These are phyloP conservation scores for Westerdykella aurantiaca DNA, from an alignment of 2,329 filamentous ascomycete species.

Conservation along the genomic window DNA sequence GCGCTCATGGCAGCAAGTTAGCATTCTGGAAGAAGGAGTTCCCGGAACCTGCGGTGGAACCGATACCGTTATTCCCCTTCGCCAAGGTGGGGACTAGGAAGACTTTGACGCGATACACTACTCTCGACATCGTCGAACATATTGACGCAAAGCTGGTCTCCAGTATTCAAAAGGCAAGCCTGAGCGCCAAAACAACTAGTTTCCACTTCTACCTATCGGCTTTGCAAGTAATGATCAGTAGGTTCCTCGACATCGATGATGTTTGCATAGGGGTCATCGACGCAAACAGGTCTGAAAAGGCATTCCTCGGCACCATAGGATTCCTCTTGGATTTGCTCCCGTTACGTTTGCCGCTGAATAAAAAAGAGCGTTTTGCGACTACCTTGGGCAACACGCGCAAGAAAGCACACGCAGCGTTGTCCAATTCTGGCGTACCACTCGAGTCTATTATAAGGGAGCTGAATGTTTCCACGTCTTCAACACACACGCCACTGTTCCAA, in stretches of 20 bases:
- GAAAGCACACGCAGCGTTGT: no score
- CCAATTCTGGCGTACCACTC: slow-evolving; percentile 35
- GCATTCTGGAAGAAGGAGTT: no score
- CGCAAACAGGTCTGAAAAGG: no score
- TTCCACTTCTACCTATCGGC: slow-evolving; percentile 37
- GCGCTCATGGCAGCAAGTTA: no score
- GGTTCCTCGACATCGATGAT: slow-evolving; percentile 32
- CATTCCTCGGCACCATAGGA: no score
- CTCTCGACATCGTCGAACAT: slow-evolving; percentile 6
- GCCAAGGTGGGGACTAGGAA: not conserved
- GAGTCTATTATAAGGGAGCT: slow-evolving; percentile 45
- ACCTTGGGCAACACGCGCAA: no score
- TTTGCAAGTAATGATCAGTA: slow-evolving; percentile 23
- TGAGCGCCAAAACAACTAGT: slow-evolving; percentile 16
- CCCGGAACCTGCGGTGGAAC: no score
- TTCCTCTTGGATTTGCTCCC: no score
- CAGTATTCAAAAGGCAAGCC: slow-evolving; percentile 17
- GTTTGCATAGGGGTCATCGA: slow-evolving; percentile 40
- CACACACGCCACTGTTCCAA: slow-evolving; percentile 48
- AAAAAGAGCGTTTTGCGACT: no score
- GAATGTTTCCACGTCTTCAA: slow-evolving; percentile 35
- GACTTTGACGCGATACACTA: not conserved
- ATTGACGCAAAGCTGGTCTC: slow-evolving; percentile 4
- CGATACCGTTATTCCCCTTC: no score
- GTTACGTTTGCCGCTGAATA: no score